phyloP scores from a whole-genome alignment of 306 rosid species.

The Prinsepia uniflora region DNA sequence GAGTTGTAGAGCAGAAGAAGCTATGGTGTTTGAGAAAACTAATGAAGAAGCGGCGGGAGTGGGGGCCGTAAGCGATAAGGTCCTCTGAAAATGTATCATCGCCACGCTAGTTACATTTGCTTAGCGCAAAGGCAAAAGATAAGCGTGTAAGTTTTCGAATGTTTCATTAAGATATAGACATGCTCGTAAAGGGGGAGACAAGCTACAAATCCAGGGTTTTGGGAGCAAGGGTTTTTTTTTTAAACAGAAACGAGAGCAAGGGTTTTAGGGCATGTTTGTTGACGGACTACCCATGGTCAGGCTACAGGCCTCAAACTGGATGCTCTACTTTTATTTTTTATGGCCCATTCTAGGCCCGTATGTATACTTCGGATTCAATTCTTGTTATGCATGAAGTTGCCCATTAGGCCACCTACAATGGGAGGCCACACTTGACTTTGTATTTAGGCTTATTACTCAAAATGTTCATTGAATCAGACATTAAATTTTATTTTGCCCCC shows the following conservation, averaged over 20 bases:
- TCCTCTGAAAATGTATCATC: slow-evolving; percentile 58
- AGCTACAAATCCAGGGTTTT: slow-evolving; percentile 1
- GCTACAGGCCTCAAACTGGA: slow-evolving; percentile 1
- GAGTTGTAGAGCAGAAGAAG: slow-evolving; percentile 37
- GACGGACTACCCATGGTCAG: not conserved
- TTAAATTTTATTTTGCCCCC: no score
- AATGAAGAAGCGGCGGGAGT: slow-evolving; percentile 31
- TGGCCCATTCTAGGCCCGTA: not conserved
- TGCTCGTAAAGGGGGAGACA: not conserved
- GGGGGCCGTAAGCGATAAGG: slow-evolving; percentile 33
- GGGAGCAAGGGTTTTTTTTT: slow-evolving; percentile 5
- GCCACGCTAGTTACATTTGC: slow-evolving; percentile 31
- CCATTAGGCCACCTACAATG: no score
- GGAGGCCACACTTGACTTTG: no score
- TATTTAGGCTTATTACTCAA: no score
- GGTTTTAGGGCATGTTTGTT: slow-evolving; percentile 11
- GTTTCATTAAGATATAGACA: not conserved
- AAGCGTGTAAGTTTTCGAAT: not conserved
- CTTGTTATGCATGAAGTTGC: no score
- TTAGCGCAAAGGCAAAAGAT: not conserved
- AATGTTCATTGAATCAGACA: no score
- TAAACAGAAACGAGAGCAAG: no score
- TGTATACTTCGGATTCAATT: no score
- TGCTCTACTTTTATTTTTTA: not conserved
- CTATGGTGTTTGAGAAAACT: slow-evolving; percentile 24